Base-by-base conservation (phyloP, 495 filamentous ascomycete genomes). In the Xylaria intraflava region DNA sequence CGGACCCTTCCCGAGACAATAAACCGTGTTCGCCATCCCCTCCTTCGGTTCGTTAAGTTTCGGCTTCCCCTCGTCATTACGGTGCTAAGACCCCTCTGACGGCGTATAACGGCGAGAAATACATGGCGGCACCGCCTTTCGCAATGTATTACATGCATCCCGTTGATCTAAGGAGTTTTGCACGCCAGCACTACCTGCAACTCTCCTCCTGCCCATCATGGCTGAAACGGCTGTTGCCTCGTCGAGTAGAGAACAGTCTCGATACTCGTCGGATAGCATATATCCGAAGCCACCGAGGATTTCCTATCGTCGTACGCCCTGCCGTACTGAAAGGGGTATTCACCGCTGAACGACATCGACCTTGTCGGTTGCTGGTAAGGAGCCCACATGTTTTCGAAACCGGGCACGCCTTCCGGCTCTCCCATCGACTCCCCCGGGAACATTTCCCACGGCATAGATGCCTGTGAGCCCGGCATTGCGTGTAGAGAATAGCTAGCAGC, bases 171-270 rank as follows among this genome's bases (percentile, higher is more conserved):
- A 6, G 62, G 60, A 2, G 59, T 57, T 36, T 64, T 64, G 6
- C 55, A 46, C 38, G 62, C 44, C 35, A 69, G 60, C n/a, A 65
- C 49, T 5, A 50, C 44, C 26, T 62, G 62, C 17, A 65, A 63
- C 36, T 61, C 65, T 20, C 54, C 59, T 31, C 71, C 70, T 10
- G 69, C 71, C 42, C 74, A 75, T 72, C 71, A 76, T 6, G 62
- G 70, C 23, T 69, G 62, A 50, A 73, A 75, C 44, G 71, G 59
- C 24, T 72, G 73, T 35, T 70, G 71, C 74, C 74, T 76, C 12
- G 66, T 55, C 5, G 65, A 57, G 56, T 77, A 77, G 20, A 70
- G 67, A 9, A 67, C 64, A 19, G 61, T 68, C 46, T 72, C 71
- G 7, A 72, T 70, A 6, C 61, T 70, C 6, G 70, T 70, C 11